phyloP scores from a whole-genome alignment of 2,329 filamentous ascomycete genomes.

The Penicillium sp. region DNA sequence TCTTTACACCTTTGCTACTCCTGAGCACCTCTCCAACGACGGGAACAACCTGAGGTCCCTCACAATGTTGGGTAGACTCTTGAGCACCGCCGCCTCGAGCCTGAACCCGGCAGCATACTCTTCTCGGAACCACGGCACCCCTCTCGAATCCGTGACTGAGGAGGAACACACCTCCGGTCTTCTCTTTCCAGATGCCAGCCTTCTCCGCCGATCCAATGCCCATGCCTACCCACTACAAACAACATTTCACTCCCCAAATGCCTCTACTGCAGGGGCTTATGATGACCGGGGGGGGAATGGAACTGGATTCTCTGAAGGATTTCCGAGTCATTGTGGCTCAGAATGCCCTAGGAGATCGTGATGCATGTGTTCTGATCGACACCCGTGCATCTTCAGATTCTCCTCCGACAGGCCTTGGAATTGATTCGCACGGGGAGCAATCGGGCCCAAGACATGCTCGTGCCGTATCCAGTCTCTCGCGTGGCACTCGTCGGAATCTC shows the following conservation, averaged over 20 bases:
- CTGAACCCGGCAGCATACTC: slow-evolving; percentile 42
- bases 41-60: slow-evolving; percentile 12
- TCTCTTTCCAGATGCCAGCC: slow-evolving; percentile 46
- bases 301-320: slow-evolving; percentile 45
- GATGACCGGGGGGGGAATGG: slow-evolving; percentile 49
- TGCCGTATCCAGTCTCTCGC: slow-evolving; percentile 38
- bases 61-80: slow-evolving; percentile 44
- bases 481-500: slow-evolving; percentile 34
- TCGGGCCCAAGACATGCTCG: slow-evolving; percentile 35
- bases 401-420: slow-evolving; percentile 33
- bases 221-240: slow-evolving; percentile 44
- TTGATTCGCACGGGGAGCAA: slow-evolving; percentile 35
- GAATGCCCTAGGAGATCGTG: slow-evolving; percentile 48
- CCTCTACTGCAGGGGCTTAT: slow-evolving; percentile 42
- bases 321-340: slow-evolving; percentile 49
- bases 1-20: slow-evolving; percentile 8
- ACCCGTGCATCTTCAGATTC: slow-evolving; percentile 34
- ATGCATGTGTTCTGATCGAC: slow-evolving; percentile 48
- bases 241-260: slow-evolving; percentile 44
- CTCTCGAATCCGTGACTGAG: slow-evolving; percentile 49
- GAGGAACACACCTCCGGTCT: slow-evolving; percentile 50
- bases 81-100: slow-evolving; percentile 45
- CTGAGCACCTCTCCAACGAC: slow-evolving; percentile 12
- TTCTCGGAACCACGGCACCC: slow-evolving; percentile 34
- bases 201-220: slow-evolving; percentile 41